Percentiles rank a stretch among this genome's conserved stretches.
Conservation (phyloP, 179 eudicot species). For the Vitellaria paradoxa region DNA sequence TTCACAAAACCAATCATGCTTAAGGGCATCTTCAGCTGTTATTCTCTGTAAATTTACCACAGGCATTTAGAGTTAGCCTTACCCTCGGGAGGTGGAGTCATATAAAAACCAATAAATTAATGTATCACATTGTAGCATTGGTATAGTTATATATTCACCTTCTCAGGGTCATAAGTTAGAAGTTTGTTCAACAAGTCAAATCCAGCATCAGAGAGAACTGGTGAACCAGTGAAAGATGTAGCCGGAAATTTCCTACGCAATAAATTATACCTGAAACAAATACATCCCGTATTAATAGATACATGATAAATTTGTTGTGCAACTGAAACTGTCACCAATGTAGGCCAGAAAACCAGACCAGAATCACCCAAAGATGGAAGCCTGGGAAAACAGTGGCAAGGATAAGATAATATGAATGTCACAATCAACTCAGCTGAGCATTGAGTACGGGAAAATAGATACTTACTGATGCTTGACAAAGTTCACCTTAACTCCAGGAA, state of each 20-base stretch:
- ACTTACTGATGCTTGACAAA: constrained; percentile 98
- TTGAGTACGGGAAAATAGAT: constrained; percentile 19
- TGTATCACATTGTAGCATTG: not conserved
- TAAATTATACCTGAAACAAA: constrained; percentile 82
- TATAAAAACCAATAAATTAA: not conserved
- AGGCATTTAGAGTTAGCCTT: constrained; percentile 12
- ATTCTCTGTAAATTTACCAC: constrained; percentile 53
- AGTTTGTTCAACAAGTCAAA: constrained; percentile 89
- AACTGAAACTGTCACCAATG: constrained; percentile 60
- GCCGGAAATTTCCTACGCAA: constrained; percentile 92
- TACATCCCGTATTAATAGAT: constrained; percentile 41
- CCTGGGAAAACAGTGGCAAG: constrained; percentile 97
- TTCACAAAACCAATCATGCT: constrained; percentile 95
- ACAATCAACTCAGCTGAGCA: constrained; percentile 12
- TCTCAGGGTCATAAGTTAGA: constrained; percentile 83
- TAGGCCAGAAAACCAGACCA: constrained; percentile 93
- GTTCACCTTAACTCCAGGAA: constrained; percentile 94
- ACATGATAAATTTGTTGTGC: constrained; percentile 14
- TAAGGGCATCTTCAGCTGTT: constrained; percentile 86
- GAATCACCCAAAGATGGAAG: constrained; percentile 98
- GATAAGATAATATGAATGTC: constrained; percentile 59
- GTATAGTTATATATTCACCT: constrained; percentile 42
- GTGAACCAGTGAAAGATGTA: constrained; percentile 89
- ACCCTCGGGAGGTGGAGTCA: not conserved
- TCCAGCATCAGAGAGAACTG: constrained; percentile 96